Percentiles rank a stretch among this genome's conserved stretches.
Evolutionary conservation across 1,284 basidiomycete species (phyloP).

Genomic region (Leucoagaricus sp.): DNA sequence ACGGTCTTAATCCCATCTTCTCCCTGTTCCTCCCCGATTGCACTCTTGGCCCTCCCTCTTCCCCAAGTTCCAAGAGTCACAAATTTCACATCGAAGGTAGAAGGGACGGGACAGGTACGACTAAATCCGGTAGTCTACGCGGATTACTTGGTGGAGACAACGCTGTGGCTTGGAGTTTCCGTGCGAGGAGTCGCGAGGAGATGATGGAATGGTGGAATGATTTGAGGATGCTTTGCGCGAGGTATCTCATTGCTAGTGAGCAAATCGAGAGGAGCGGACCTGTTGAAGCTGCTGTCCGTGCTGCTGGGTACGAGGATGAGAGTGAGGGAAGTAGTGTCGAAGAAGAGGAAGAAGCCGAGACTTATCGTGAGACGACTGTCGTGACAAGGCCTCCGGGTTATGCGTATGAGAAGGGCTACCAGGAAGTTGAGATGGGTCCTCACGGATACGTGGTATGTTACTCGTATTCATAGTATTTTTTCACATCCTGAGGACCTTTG

Average conservation of each 20-base stretch:
- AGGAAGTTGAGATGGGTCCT: slow-evolving; percentile 6
- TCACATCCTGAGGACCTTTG: not conserved
- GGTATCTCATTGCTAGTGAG: slow-evolving; percentile 95
- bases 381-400: slow-evolving; percentile 19
- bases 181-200: slow-evolving; percentile 88
- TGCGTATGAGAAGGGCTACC: slow-evolving; percentile 1
- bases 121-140: slow-evolving; percentile 43
- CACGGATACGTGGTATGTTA: slow-evolving; percentile 14
- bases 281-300: slow-evolving; percentile 89
- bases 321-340: slow-evolving; percentile 51
- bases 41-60: slow-evolving; percentile 93
- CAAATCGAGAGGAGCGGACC: slow-evolving; percentile 92
- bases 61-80: slow-evolving; percentile 73
- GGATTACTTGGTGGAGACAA: slow-evolving; percentile 42
- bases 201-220: slow-evolving; percentile 99
- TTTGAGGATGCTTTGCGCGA: slow-evolving; percentile 92
- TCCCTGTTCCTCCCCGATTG: slow-evolving; percentile 94
- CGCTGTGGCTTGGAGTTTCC: slow-evolving; percentile 86
- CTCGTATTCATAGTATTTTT: not conserved
- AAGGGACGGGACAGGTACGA: slow-evolving; percentile 77
- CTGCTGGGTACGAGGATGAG: slow-evolving; percentile 83
- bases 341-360: slow-evolving; percentile 58
- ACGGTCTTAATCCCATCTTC: slow-evolving; percentile 74
- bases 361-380: slow-evolving; percentile 1
- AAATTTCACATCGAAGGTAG: slow-evolving; percentile 98